Evolutionary conservation across 768 basidiomycete species (phyloP).

Genomic region (Boletellus emodensis): DNA sequence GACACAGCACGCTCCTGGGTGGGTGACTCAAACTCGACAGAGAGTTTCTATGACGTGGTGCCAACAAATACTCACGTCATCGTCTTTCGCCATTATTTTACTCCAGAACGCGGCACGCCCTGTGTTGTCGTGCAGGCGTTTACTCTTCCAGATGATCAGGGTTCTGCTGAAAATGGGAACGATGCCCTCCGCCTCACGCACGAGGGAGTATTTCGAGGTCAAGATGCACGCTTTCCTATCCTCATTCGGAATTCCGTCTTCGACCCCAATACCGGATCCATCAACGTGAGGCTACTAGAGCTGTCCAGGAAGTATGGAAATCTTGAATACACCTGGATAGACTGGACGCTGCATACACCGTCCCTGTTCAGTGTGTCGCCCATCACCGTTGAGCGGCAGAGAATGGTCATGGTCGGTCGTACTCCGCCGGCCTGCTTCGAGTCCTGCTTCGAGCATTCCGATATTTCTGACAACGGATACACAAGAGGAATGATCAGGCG

Average conservation of each 20-base stretch:
- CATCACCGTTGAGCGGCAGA: neutral
- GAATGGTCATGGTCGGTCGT: neutral
- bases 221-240: too few relatives aligned
- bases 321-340: neutral
- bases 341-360: neutral
- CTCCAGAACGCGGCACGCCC: too few relatives aligned
- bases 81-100: too few relatives aligned
- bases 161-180: neutral
- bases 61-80: neutral
- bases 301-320: neutral
- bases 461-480: neutral
- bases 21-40: too few relatives aligned
- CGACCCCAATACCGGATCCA: neutral
- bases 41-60: neutral
- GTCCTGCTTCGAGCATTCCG: neutral
- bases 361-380: neutral
- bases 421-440: neutral
- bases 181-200: neutral
- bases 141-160: neutral
- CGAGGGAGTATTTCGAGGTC: neutral
- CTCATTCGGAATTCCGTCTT: neutral
- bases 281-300: neutral
- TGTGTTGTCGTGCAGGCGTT: neutral
- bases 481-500: neutral
- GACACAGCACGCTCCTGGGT: too few relatives aligned